These are phyloP conservation scores for Tetracladium setigerum DNA, from an alignment of 495 filamentous ascomycete genomes.

Conservation along the genomic window DNA sequence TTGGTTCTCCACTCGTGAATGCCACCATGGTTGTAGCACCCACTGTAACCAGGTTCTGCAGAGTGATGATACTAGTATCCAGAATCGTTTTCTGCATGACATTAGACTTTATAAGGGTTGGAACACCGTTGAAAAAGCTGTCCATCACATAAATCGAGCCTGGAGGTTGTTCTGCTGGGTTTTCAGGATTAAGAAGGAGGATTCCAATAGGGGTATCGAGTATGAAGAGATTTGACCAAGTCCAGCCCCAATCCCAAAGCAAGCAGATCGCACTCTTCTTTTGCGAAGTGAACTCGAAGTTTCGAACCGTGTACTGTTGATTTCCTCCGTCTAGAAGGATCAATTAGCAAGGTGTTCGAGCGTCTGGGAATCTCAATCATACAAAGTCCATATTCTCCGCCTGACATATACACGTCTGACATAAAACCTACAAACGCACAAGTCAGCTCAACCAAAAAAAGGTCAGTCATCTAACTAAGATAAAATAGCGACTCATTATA, in stretches of 20 bases:
- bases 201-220: background rate
- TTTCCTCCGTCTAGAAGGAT: constrained; percentile 29
- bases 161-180: background rate
- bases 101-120: constrained; percentile 1
- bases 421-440: no score
- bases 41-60: constrained; percentile 37
- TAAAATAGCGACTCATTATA: no score
- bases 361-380: background rate
- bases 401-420: constrained; percentile 44
- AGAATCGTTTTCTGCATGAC: background rate
- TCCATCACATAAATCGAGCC: constrained; percentile 13
- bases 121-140: background rate
- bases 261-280: constrained; percentile 43
- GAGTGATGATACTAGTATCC: constrained; percentile 28
- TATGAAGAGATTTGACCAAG: constrained; percentile 31
- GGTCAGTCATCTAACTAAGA: no score
- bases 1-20: background rate
- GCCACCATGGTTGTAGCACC: constrained; percentile 17
- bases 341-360: background rate
- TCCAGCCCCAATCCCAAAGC: constrained; percentile 53
- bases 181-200: constrained; percentile 1
- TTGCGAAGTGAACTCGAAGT: constrained; percentile 35
- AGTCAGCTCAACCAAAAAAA: constrained; percentile 34
- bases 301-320: constrained; percentile 47
- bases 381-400: constrained; percentile 32